Evolutionary conservation across 2,329 filamentous ascomycete species (phyloP), one percentile per base, ranked within the genome.

Genomic region (Trichoderma koningii): DNA sequence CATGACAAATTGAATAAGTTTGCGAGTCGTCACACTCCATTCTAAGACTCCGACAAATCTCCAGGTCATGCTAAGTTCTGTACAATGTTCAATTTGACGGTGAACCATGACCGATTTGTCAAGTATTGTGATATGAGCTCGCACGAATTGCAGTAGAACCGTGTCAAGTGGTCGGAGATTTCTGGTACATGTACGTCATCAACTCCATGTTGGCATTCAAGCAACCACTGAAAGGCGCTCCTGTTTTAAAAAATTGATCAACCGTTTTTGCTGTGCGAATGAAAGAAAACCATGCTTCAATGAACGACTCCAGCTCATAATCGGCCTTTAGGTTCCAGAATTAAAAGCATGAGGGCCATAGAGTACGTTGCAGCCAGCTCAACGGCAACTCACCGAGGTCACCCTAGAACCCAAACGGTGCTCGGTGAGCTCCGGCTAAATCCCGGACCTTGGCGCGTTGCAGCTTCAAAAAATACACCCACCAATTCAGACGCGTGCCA

Each of bases 381-480:
- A 21, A 30, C 26, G 1, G 19, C 47, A 52, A 10, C 34, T 38
- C 53, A 64, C 62, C 55, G 45, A 59, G 26, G 38, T n/a, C 53
- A 52, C 45, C 21, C 28, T 12, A 23, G 21, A 12, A 4, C n/a
- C 3, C 7, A n/a, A 15, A n/a, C 7, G 7, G 2, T 19, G 10
- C 9, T 50, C 52, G 60, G 60, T 57, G 65, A 55, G 10, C 5
- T 2, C n/a, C 67, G 67, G 67, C 48, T 68, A 65, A 69, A 68
- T 45, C 5, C 42, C 68, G 66, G 67, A 55, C 48, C 55, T 38
- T 52, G 41, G 52, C 65, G 65, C 65, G 62, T 63, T 56, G 41
- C 59, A 56, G 52, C 56, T 63, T 56, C 59, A 53, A 66, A 69
- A 70, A 69, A 67, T 68, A 38, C 34, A 67, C 67, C 63, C 63